Evolutionary conservation across 495 filamentous ascomycete genomes (phyloP).

Genomic region (Hamigera avellanea): DNA sequence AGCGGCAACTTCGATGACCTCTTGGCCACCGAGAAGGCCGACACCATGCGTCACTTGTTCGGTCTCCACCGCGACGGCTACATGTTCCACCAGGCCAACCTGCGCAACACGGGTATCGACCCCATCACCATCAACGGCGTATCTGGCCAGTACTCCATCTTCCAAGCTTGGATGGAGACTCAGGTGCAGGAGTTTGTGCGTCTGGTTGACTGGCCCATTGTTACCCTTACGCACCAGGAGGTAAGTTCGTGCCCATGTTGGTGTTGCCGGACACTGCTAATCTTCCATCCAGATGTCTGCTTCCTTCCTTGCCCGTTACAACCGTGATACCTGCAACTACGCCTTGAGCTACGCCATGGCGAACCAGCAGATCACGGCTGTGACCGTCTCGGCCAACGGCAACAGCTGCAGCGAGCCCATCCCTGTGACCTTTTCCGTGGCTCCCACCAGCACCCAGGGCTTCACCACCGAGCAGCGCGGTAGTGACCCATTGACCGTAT

Average conservation of each 20-base stretch:
- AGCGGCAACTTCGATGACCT: slow-evolving; percentile 37
- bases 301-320: slow-evolving; percentile 38
- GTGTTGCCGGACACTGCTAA: neutral
- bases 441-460: slow-evolving; percentile 27
- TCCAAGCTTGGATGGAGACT: slow-evolving; percentile 52
- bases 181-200: slow-evolving; percentile 45
- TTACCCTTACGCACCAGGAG: slow-evolving; percentile 43
- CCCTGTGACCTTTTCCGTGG: slow-evolving; percentile 44
- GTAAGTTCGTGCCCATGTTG: slow-evolving; percentile 8
- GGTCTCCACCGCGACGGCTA: slow-evolving; percentile 39
- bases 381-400: slow-evolving; percentile 37
- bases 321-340: slow-evolving; percentile 43
- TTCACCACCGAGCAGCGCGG: slow-evolving; percentile 44
- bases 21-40: slow-evolving; percentile 34
- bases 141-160: slow-evolving; percentile 35
- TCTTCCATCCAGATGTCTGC: slow-evolving; percentile 28
- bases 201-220: slow-evolving; percentile 46
- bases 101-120: slow-evolving; percentile 37
- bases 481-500: slow-evolving; percentile 47
- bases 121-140: slow-evolving; percentile 41
- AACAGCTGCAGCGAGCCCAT: slow-evolving; percentile 42
- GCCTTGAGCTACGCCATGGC: slow-evolving; percentile 33
- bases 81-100: slow-evolving; percentile 47
- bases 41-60: slow-evolving; percentile 44
- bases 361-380: slow-evolving; percentile 32